Conservation (phyloP, 2,329 filamentous ascomycete genomes). For the Amphichorda felina region DNA sequence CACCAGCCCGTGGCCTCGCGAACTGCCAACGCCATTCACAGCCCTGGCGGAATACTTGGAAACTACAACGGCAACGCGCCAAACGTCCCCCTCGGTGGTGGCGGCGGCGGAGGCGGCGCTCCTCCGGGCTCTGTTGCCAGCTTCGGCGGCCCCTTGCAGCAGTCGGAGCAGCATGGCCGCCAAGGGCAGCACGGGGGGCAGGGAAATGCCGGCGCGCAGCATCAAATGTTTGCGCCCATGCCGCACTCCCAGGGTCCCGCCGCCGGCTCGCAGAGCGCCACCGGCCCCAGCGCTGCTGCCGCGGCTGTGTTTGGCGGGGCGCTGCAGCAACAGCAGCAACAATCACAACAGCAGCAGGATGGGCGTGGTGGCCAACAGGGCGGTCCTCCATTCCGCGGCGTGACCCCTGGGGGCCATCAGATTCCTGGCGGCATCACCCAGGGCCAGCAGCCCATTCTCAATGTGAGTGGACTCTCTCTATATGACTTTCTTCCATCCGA, state of each 20-base stretch:
- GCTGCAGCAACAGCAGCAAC: conserved; percentile 45
- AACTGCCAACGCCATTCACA: conserved; percentile 73
- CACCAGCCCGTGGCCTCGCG: conserved; percentile 88
- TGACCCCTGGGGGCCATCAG: conserved; percentile 21
- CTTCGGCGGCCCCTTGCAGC: conserved; percentile 41
- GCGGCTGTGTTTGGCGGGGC: conserved; percentile 61
- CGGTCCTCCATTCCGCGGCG: conserved; percentile 34
- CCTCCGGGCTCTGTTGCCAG: conserved; percentile 35
- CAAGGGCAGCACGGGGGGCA: conserved; percentile 40
- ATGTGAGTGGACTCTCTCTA: conserved; percentile 28
- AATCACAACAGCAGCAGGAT: conserved; percentile 34
- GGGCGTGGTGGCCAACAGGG: conserved; percentile 32
- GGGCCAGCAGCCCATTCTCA: conserved; percentile 32
- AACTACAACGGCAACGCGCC: conserved; percentile 53
- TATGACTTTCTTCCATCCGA: conserved; percentile 1
- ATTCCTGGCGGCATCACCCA: conserved; percentile 26
- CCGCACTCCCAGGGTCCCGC: conserved; percentile 36
- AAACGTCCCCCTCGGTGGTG: not conserved
- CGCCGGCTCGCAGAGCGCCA: conserved; percentile 30
- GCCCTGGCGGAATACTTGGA: conserved; percentile 76
- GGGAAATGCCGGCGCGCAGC: conserved; percentile 30
- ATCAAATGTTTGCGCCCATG: conserved; percentile 47
- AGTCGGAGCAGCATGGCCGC: conserved; percentile 38
- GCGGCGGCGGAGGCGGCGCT: conserved; percentile 33
- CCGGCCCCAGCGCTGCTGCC: conserved; percentile 30